Base-by-base conservation (phyloP, 2,329 filamentous ascomycete species). In the Botrytis squamosa region DNA sequence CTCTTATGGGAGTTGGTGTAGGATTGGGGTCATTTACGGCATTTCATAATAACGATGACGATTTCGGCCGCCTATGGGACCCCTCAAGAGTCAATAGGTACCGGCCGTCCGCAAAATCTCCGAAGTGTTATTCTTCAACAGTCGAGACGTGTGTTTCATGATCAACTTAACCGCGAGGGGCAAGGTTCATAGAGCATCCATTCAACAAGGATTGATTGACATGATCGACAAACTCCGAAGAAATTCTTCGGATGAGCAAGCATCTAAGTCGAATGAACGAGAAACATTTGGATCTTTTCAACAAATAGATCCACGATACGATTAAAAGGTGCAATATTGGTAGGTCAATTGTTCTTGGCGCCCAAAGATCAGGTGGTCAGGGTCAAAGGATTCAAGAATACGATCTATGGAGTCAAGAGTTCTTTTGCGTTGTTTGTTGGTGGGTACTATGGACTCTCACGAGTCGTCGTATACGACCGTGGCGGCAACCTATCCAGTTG, bases 141-240 rank as follows among this genome's bases (percentile, higher is more conserved):
- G 44, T 40, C 65, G 46, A 40, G 65, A 55, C 33, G 33, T n/a
- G 65, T 67, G 65, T 67, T 55, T 67, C 65, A 55, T 40, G 9
- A 10, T 40, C 16, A 40, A 22, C 64, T 52, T 52, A 29, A 55
- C 22, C 46, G 38, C 16, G 46, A 55, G 33, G n/a, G 9, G 25
- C 40, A 40, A 10, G 22, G 16, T 49, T 55, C 55, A 20, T 22
- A n/a, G 22, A 52, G 10, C 22, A 40, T 12, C 33, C 25, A 68
- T 29, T 40, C n/a, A 40, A 33, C 36, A 40, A 42, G 65, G 65
- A 14, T 40, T 20, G 12, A 29, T 68, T 33, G n/a, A 57, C 33
- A 68, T 29, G 36, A 57, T 57, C 25, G 25, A 33, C 25, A 57
- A 57, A 29, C 5, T 36, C 36, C 46, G 36, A 68, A 29, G 25